Percentiles rank a stretch among this genome's conserved stretches.
phyloP scores from a whole-genome alignment of 2,329 filamentous ascomycete genomes.

The Pseudocercospora pini-densiflorae region DNA sequence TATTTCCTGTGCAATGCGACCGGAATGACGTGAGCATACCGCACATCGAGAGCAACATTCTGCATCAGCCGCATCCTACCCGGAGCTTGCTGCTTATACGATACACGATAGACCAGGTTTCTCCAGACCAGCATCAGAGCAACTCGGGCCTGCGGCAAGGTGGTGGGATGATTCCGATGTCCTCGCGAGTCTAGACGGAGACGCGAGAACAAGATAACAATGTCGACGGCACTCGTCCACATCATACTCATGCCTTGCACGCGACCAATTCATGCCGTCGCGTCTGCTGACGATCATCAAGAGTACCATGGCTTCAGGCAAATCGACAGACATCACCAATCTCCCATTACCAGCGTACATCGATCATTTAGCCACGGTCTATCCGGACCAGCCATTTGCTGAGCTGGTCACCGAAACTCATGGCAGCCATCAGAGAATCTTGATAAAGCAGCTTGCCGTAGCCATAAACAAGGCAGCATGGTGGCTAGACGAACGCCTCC shows the following conservation, averaged over 20 bases:
- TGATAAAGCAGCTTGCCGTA: conserved; percentile 15
- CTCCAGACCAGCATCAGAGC: not conserved
- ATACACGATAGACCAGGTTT: not conserved
- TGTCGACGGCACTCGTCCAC: not conserved
- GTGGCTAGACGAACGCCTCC: conserved; percentile 25
- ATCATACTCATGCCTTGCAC: not conserved
- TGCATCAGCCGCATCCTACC: not conserved
- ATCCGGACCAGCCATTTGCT: conserved; percentile 14
- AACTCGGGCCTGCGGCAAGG: not conserved
- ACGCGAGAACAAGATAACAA: not conserved
- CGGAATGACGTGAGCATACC: not conserved
- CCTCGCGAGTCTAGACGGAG: not conserved
- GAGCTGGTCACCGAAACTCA: not conserved
- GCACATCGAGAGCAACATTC: not conserved
- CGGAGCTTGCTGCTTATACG: not conserved
- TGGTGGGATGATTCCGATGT: not conserved
- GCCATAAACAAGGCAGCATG: conserved; percentile 23
- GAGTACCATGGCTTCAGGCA: conserved; percentile 9
- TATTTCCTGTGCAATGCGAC: not conserved
- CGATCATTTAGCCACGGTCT: conserved; percentile 8
- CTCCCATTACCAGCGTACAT: conserved; percentile 18
- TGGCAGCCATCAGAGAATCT: conserved; percentile 4
- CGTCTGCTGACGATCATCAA: conserved; percentile 13
- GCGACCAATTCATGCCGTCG: conserved; percentile 5
- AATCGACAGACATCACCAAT: conserved; percentile 1